Evolutionary conservation across 1,284 basidiomycete species (phyloP).

Genomic region (Puccinia novopanici): DNA sequence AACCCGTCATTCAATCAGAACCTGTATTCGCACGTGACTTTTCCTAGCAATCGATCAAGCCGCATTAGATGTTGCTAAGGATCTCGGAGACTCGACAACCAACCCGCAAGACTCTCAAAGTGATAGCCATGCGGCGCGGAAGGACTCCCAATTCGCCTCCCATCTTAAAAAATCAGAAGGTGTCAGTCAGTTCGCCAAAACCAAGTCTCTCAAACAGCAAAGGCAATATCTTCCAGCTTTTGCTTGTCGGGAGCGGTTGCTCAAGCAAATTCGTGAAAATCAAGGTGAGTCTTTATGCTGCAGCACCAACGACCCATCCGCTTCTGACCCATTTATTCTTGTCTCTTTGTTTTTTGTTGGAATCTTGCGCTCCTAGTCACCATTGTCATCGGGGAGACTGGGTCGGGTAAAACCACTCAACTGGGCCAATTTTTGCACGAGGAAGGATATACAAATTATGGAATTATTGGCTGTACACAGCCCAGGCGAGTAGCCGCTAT

Average conservation of each 20-base stretch:
- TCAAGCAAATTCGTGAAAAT: constrained; percentile 88
- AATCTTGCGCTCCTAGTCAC: constrained; percentile 65
- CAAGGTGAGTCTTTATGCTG: constrained; percentile 63
- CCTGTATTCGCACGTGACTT: background rate
- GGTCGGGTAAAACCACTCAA: constrained; percentile 93
- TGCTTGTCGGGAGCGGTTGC: constrained; percentile 89
- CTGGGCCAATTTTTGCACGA: constrained; percentile 89
- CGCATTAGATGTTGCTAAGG: constrained; percentile 59
- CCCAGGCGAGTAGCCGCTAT: constrained; percentile 96
- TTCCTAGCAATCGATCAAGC: constrained; percentile 52
- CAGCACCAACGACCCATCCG: background rate
- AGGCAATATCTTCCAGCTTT: constrained; percentile 96
- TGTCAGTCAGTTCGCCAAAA: constrained; percentile 78
- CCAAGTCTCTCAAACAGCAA: constrained; percentile 86
- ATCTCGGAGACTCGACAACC: constrained; percentile 63
- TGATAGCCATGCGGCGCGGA: constrained; percentile 77
- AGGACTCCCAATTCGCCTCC: constrained; percentile 84
- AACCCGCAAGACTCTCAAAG: constrained; percentile 53
- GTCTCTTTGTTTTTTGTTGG: background rate
- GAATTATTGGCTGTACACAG: constrained; percentile 92
- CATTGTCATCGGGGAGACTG: constrained; percentile 92
- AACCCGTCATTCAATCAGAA: constrained; percentile 27
- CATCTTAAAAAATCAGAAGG: constrained; percentile 73
- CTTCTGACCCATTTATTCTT: background rate
- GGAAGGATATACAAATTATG: constrained; percentile 85